Conservation (phyloP, 1,284 basidiomycete genomes). For the Meira nashicola region DNA sequence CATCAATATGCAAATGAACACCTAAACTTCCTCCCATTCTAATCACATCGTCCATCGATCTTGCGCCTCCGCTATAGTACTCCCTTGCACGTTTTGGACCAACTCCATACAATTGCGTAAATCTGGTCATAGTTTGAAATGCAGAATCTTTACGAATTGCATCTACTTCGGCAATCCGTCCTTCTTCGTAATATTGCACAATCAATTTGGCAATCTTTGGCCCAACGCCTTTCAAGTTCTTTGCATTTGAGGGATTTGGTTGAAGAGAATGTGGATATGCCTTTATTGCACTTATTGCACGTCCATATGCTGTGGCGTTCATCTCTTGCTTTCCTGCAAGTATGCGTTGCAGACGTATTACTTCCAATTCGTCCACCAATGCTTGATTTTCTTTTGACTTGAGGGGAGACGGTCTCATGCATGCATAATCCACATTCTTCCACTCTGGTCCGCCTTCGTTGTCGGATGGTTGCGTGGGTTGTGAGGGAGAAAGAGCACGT, state of each 20-base stretch:
- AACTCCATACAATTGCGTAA: constrained; percentile 45
- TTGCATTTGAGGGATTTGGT: constrained; percentile 18
- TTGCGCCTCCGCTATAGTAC: constrained; percentile 39
- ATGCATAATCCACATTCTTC: constrained; percentile 31
- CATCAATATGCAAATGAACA: constrained; percentile 23
- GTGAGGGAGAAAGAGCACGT: too few relatives aligned
- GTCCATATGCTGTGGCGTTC: constrained; percentile 44
- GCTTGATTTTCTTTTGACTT: constrained; percentile 31
- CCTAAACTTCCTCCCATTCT: constrained; percentile 23
- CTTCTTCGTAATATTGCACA: constrained; percentile 31
- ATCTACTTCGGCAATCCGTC: constrained; percentile 38
- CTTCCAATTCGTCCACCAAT: constrained; percentile 38
- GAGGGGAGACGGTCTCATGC: constrained; percentile 38
- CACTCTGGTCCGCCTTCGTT: constrained; percentile 8
- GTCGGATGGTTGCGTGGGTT: too few relatives aligned
- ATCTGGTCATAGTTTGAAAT: constrained; percentile 31
- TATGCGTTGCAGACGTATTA: constrained; percentile 35
- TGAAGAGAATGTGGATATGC: constrained; percentile 35
- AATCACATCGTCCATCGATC: constrained; percentile 39
- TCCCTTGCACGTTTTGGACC: constrained; percentile 37
- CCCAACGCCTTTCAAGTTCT: constrained; percentile 41
- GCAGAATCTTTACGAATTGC: constrained; percentile 33
- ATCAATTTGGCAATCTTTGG: constrained; percentile 35
- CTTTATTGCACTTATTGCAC: constrained; percentile 43
- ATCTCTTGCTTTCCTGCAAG: constrained; percentile 31